phyloP scores from a whole-genome alignment of 2,329 filamentous ascomycete species.

The Ascochyta koolunga region DNA sequence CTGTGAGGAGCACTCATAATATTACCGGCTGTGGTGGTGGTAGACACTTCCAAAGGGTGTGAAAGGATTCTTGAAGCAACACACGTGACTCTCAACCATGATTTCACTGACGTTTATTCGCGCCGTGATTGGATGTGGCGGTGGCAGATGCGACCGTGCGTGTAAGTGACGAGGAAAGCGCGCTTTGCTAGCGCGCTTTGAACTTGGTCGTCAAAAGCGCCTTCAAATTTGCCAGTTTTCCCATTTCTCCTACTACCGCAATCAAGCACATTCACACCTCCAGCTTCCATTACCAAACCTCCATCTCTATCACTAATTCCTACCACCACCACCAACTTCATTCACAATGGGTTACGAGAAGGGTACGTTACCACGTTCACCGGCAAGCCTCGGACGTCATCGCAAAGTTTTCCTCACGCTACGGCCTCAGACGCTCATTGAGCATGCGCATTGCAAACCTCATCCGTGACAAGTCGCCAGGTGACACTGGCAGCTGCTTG shows the following conservation, averaged over 20 bases:
- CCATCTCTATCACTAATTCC: conserved; percentile 23
- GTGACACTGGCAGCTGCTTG: background rate
- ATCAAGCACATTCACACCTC: conserved; percentile 19
- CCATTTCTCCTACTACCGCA: conserved; percentile 18
- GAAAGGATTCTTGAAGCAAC: too few relatives aligned
- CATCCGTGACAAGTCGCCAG: conserved; percentile 10
- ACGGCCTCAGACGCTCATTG: conserved; percentile 29
- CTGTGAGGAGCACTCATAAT: too few relatives aligned
- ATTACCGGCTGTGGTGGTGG: too few relatives aligned
- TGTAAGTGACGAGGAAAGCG: background rate
- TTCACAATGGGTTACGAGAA: conserved; percentile 50
- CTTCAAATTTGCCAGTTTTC: conserved; percentile 18
- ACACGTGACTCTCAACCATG: background rate
- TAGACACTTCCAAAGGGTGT: too few relatives aligned
- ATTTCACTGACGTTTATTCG: background rate
- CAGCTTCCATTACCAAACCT: conserved; percentile 19
- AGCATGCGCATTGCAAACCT: conserved; percentile 24
- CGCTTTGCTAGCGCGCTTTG: conserved; percentile 21
- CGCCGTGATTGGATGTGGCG: conserved; percentile 6
- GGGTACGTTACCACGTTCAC: conserved; percentile 40
- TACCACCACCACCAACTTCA: conserved; percentile 25
- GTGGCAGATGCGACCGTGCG: conserved; percentile 1
- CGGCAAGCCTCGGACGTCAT: conserved; percentile 37
- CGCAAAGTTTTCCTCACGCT: conserved; percentile 26
- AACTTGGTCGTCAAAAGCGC: conserved; percentile 27